Conservation (phyloP, 208 protist genomes). For the Trypanosoma melophagium region DNA sequence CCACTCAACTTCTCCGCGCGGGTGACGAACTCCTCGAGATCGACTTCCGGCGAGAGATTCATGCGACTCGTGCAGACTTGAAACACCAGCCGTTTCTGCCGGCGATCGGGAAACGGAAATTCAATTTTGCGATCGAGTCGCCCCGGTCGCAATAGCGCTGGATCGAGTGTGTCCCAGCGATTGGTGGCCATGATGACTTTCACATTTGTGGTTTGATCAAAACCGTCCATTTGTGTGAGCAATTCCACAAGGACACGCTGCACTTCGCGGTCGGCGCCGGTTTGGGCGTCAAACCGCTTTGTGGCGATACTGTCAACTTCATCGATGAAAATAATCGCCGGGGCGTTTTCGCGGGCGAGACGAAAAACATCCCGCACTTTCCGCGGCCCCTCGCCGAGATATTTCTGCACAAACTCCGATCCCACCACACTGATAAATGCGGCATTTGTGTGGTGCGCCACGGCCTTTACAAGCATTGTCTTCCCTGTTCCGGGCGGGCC, state of each 20-base stretch:
- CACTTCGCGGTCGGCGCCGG: conserved; percentile 98
- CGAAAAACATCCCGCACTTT: conserved; percentile 99
- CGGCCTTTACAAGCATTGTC: conserved; percentile 99
- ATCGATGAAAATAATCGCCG: conserved; percentile 99
- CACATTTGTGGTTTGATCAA: conserved; percentile 98
- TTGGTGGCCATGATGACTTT: conserved; percentile 99
- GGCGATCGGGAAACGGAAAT: conserved; percentile 98
- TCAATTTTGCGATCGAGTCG: conserved; percentile 97
- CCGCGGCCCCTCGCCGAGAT: conserved; percentile 99
- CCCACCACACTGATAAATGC: conserved; percentile 98
- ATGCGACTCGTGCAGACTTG: conserved; percentile 98
- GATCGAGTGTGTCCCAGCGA: conserved; percentile 99
- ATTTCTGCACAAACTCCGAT: conserved; percentile 99
- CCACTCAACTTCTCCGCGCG: conserved; percentile 98
- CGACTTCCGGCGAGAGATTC: conserved; percentile 97
- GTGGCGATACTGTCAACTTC: conserved; percentile 99
- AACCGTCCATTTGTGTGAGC: conserved; percentile 99
- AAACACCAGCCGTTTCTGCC: conserved; percentile 99
- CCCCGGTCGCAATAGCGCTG: conserved; percentile 98
- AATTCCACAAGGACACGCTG: conserved; percentile 99
- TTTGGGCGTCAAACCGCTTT: conserved; percentile 99
- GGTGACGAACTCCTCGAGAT: conserved; percentile 97
- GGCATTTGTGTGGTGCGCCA: conserved; percentile 99
- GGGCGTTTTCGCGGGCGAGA: conserved; percentile 98
- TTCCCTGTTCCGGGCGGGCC: conserved; percentile 98